A percentile compares a stretch with the other conserved stretches of the same genome.
These are phyloP conservation scores for Tremellales sp. DNA, from an alignment of 1,284 basidiomycete species.

Conservation along the genomic window DNA sequence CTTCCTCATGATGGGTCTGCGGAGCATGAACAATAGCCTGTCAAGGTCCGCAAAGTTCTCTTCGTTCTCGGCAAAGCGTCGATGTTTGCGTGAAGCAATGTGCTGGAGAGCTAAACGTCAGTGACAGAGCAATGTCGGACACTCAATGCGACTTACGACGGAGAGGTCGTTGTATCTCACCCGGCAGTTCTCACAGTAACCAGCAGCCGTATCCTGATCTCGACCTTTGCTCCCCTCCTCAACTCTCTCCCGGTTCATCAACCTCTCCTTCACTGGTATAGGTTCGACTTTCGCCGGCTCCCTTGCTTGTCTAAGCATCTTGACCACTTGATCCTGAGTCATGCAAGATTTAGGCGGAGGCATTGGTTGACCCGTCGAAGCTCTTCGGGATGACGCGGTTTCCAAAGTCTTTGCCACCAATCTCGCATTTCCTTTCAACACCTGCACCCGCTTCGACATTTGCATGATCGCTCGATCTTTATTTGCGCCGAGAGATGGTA, in stretches of 20 bases:
- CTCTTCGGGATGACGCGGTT: conserved; percentile 1
- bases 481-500: conserved; percentile 26
- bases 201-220: conserved; percentile 73
- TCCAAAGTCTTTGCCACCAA: conserved; percentile 20
- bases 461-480: conserved; percentile 45
- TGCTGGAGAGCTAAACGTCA: conserved; percentile 58
- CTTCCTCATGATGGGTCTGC: conserved; percentile 57
- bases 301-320: conserved; percentile 34
- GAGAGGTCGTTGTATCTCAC: conserved; percentile 86
- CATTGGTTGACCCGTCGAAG: conserved; percentile 13
- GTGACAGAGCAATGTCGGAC: neutral
- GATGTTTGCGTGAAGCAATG: conserved; percentile 68
- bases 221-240: conserved; percentile 47
- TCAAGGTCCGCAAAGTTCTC: conserved; percentile 82
- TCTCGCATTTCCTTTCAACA: conserved; percentile 45
- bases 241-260: conserved; percentile 35
- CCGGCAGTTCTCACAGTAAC: conserved; percentile 97
- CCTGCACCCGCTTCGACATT: conserved; percentile 48
- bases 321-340: conserved; percentile 36
- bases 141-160: conserved; percentile 56
- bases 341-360: conserved; percentile 33
- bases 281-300: conserved; percentile 22
- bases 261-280: conserved; percentile 27
- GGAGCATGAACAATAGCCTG: conserved; percentile 67
- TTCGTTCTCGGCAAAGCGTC: conserved; percentile 76